phyloP scores from a whole-genome alignment of 139 green algal genomes.

The Chlamydomonas asymmetrica region DNA sequence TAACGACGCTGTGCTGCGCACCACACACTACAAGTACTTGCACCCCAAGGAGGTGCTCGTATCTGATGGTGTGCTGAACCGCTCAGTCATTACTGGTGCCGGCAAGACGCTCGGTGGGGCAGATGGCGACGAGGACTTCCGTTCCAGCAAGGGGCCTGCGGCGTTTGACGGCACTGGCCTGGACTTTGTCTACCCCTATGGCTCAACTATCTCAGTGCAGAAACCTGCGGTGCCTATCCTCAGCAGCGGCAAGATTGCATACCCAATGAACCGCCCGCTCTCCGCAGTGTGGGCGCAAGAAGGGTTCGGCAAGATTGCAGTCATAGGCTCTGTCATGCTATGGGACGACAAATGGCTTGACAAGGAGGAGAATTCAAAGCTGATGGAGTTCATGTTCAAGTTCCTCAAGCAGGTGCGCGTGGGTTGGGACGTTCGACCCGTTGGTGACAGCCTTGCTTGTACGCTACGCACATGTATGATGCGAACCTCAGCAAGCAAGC shows the following conservation, averaged over 20 bases:
- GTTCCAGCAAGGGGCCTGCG: slow-evolving; percentile 19
- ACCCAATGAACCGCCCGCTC: slow-evolving; percentile 75
- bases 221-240: slow-evolving; percentile 75
- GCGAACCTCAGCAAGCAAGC: too few relatives aligned
- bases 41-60: slow-evolving; percentile 85
- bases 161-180: slow-evolving; percentile 60
- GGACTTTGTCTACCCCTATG: slow-evolving; percentile 78
- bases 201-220: slow-evolving; percentile 71
- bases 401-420: slow-evolving; percentile 65
- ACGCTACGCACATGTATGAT: too few relatives aligned
- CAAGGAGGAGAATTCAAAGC: slow-evolving; percentile 80
- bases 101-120: slow-evolving; percentile 28
- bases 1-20: slow-evolving; percentile 71
- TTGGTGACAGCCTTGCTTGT: too few relatives aligned
- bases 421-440: too few relatives aligned
- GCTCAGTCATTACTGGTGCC: slow-evolving; percentile 53
- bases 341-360: slow-evolving; percentile 87
- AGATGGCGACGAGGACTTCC: slow-evolving; percentile 45
- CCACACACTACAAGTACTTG: slow-evolving; percentile 79
- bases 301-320: slow-evolving; percentile 60
- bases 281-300: slow-evolving; percentile 66
- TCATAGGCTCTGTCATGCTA: slow-evolving; percentile 72
- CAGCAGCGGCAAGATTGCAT: slow-evolving; percentile 73
- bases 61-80: slow-evolving; percentile 80
- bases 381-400: slow-evolving; percentile 86